Conservation (phyloP, 78 protist genomes). For the Capsaspora owczarzaki region DNA sequence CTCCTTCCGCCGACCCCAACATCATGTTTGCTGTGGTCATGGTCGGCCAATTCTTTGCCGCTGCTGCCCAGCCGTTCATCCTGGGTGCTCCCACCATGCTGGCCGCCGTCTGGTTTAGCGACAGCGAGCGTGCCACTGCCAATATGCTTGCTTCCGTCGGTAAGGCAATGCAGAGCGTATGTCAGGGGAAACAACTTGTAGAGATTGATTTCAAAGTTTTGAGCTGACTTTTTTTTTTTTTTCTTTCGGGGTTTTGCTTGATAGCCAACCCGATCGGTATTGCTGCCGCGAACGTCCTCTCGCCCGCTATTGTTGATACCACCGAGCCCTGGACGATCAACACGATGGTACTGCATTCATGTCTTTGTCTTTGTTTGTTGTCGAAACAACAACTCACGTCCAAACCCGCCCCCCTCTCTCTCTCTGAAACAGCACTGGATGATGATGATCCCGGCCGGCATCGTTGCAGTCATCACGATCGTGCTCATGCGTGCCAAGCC, state of each 20-base stretch:
- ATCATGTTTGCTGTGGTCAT: neutral
- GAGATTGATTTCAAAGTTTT: neutral
- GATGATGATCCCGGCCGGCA: neutral
- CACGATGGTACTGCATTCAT: neutral
- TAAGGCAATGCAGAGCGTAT: no score
- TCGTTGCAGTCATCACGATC: neutral
- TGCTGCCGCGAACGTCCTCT: neutral
- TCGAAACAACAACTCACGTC: neutral
- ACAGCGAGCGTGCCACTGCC: slow-evolving; percentile 10
- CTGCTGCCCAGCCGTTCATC: slow-evolving; percentile 3
- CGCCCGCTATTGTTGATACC: neutral
- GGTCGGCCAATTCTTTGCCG: slow-evolving; percentile 2
- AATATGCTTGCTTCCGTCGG: slow-evolving; percentile 6
- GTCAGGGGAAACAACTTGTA: neutral
- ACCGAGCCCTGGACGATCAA: neutral
- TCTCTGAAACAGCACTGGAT: neutral
- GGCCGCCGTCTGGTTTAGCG: slow-evolving; percentile 21
- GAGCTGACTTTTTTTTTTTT: neutral
- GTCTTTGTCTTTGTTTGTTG: neutral
- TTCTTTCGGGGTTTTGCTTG: neutral
- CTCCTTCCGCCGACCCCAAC: neutral
- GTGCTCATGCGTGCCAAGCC: neutral
- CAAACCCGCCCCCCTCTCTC: no score
- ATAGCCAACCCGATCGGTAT: slow-evolving; percentile 12
- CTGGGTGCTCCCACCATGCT: slow-evolving; percentile 9